phyloP scores from a whole-genome alignment of 306 rosid genomes.

The Casuarina equisetifolia region DNA sequence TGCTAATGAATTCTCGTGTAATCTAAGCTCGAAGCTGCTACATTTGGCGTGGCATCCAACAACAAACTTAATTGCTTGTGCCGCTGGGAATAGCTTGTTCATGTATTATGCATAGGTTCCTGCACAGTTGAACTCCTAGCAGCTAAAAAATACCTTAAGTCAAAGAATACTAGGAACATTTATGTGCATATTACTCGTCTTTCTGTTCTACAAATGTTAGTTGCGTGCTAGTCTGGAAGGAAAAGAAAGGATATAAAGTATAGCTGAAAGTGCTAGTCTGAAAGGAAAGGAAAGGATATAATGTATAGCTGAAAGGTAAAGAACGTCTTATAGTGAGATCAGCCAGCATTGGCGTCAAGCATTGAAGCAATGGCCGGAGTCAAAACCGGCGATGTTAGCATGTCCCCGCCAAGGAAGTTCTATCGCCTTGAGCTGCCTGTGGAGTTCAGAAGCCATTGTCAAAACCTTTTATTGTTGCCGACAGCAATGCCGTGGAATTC shows the following conservation, averaged over 20 bases:
- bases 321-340: too few relatives aligned
- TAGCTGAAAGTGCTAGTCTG: too few relatives aligned
- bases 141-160: neutral
- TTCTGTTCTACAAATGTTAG: neutral
- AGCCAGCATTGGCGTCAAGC: too few relatives aligned
- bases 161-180: neutral
- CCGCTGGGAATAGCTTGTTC: constrained; percentile 53
- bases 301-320: too few relatives aligned
- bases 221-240: neutral
- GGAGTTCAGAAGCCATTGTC: too few relatives aligned
- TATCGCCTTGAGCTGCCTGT: too few relatives aligned
- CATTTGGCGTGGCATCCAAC: constrained; percentile 71
- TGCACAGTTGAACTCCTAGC: constrained; percentile 24
- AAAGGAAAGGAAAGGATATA: too few relatives aligned
- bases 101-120: constrained; percentile 46
- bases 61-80: constrained; percentile 57
- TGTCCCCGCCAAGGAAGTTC: too few relatives aligned
- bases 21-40: constrained; percentile 45
- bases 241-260: neutral
- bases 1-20: constrained; percentile 25
- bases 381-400: too few relatives aligned
- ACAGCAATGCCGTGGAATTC: too few relatives aligned
- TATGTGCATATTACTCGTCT: constrained; percentile 4
- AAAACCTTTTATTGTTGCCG: too few relatives aligned
- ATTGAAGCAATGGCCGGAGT: too few relatives aligned